Evolutionary conservation across 306 rosid genomes (phyloP), one percentile per base, ranked within the genome.

Genomic region (Cucumis hystrix): DNA sequence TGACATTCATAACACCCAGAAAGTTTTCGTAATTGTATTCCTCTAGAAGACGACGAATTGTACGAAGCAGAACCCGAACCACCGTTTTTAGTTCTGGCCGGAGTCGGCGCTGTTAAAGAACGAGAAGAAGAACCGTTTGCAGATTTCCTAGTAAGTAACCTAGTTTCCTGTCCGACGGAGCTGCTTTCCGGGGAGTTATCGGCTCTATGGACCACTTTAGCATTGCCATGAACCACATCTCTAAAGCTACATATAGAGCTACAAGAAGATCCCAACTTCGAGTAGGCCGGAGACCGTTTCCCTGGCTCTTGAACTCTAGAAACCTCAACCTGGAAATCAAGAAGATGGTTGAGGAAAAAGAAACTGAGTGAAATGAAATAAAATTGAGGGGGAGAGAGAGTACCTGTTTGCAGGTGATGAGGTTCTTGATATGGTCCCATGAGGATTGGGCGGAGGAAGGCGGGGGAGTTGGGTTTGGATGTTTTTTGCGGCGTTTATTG

Each of bases 1-100:
- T 88, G 99, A 73, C 99, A 96, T 82, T 96, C 98, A 70, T 96
- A 96, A 83, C 99, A 96, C 3, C 99, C 99, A 5, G 98, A 96
- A 0, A 96, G 91, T 71, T 96, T 92, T 79, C 98, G 82, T 75
- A 96, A 96, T 78, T 96, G 99, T 87, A 96, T 86, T 74, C 91
- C 97, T 81, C 93, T 89, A 9, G 96, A 87, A 23, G 87, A 88
- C 20, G 92, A 80, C 71, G 97, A 47, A 47, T 47, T 47, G 25
- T 43, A 70, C 0, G 76, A 25, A 16, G 5, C 61, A 84, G 59
- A 82, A 18, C 8, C 57, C 18, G 84, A 49, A 52, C 74, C 63
- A 25, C 84, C 84, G 49, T 72, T 80, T 79, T 83, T 84, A 78
- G 93, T 83, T 95, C 93, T 89, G 30, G 8, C 2, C 7, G 70